Base-by-base conservation (phyloP, 192 early-diverging fungal species). In the Backusella tarrabulga region DNA sequence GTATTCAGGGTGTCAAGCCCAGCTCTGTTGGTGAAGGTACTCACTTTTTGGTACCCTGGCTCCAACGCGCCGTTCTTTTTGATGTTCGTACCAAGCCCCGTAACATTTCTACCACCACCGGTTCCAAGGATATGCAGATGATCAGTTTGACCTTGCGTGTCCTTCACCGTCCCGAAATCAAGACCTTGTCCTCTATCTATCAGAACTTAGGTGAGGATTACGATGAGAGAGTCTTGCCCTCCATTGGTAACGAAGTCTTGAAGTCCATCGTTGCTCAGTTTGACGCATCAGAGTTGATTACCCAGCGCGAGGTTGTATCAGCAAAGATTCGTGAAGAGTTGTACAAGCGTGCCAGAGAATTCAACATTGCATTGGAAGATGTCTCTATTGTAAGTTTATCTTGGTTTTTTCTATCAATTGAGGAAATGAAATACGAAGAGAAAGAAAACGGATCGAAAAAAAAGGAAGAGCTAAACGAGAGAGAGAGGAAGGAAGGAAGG, bases 241-340 rank as follows among this genome's bases (percentile, higher is more conserved):
- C 93, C 38, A 99, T 99, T 78, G 98, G 98, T 81, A 99, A 99
- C 89, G 98, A 99, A 86, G 97, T 99, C 46, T 90, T 99, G 79
- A 99, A 99, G 91, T 89, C 93, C 68, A 92, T 97, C 60, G 97
- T 99, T n/a, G 98, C 98, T n/a, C 98, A 99, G 86, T 99, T 98
- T 86, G 96, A 98, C 84, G 97, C 98, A 72, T 88, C 92, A 70
- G 98, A 99, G 83, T 87, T 99, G 34, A 99, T 99, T 79, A 99
- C 98, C 8, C 98, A 99, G 89, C 93, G 98, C 83, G 98, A 98
- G 74, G 82, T 95, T 38, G 91, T 99, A 9, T 98, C 97, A 19
- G 90, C 91, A 72, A 89, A 93, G 72, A 98, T 99, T 72, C 90
- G 95, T 52, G 95, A 96, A 74, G 97, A 98, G 72, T 90, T 99